Base-by-base conservation (phyloP, 371 early-diverging fungal species). In the Haplosporangium sp. region DNA sequence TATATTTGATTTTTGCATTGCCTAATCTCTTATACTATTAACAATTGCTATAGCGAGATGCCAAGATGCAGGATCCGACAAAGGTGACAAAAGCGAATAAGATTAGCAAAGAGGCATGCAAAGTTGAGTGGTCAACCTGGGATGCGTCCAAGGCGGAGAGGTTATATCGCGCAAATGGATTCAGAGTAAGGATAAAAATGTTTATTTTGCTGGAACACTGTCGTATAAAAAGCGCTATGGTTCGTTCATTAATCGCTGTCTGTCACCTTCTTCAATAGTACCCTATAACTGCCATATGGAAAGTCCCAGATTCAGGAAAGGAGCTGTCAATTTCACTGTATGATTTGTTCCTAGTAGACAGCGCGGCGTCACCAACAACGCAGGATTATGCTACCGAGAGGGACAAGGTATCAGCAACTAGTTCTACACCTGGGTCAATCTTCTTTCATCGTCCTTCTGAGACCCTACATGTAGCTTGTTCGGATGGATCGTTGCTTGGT, bases 51-150 rank as follows among this genome's bases (percentile, higher is more conserved):
- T 66, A 70, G 74, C 89, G 81, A 45, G 64, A 86, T 29, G 93
- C 94, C 1, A 63, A 57, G 38, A 62, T 62, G 4, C 96, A 98
- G 75, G 91, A 94, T 68, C 80, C 84, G 5, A 29, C 81, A 0
- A 63, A 84, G 21, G 93, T 89, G 10, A 89, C 95, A 0, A 82
- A 86, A n/a, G 96, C 97, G 20, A 92, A 90, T 29, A 91, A 94
- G 64, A 89, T 94, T 16, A 74, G 81, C 13, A 89, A 90, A 48
- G 82, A 83, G 13, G 84, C 87, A 69, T 83, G 90, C 11, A 70
- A 82, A 7, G 77, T 95, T 11, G 73, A 87, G 40, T 96, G 94
- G 91, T 57, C 66, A 0, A 58, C 61, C 0, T 89, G 91, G 89
- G 69, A 84, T 0, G 90, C 91, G 0, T 84, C 86, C 51, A 73